Evolutionary conservation across 2,329 filamentous ascomycete species (phyloP), one percentile per base, ranked within the genome.

Genomic region (Colletotrichum acutatum): DNA sequence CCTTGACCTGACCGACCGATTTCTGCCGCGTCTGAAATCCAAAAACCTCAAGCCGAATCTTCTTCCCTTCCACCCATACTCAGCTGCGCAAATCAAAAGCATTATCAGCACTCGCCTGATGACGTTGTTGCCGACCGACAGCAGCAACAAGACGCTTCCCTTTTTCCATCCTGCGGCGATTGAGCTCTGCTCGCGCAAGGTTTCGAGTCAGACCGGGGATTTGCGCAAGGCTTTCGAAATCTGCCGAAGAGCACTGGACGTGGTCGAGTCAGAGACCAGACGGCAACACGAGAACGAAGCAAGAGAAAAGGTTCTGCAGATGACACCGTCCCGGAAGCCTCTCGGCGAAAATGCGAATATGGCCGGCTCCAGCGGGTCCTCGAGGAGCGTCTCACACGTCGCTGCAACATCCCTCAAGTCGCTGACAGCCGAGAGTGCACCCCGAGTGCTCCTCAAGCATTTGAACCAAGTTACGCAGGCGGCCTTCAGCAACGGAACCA

Each of bases 191-290:
- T 93, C 97, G 8, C 94, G 97, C 81, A 99, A 98, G 81, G 94
- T 99, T 19, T 93, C 97, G 4, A 95, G 93, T 66, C 96, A 98
- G 81, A 98, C 95, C 0, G 97, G 97, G 56, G 97, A 99, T 81
- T 83, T 99, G 61, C 94, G 97, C 74, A 98, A 97, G 82, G 96
- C 95, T 0, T 98, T 98, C 78, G 96, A 98, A 82, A 94, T 99
- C 72, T 95, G 96, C 81, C 93, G 95, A 59, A 91, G 95, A 66
- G 95, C 95, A 4, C 91, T 99, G 68, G 96, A 98, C 81, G 84
- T 98, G 26, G 91, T 98, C 61, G 97, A 98, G 83, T 87, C 90
- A 65, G 96, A 98, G 82, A 96, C 94, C 1, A 90, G 91, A 71
- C 87, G 91, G 75, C 94, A 93, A 79, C 89, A 95, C 75, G 90